These are phyloP conservation scores for Podila verticillata DNA, from an alignment of 192 early-diverging fungal species.

Conservation along the genomic window DNA sequence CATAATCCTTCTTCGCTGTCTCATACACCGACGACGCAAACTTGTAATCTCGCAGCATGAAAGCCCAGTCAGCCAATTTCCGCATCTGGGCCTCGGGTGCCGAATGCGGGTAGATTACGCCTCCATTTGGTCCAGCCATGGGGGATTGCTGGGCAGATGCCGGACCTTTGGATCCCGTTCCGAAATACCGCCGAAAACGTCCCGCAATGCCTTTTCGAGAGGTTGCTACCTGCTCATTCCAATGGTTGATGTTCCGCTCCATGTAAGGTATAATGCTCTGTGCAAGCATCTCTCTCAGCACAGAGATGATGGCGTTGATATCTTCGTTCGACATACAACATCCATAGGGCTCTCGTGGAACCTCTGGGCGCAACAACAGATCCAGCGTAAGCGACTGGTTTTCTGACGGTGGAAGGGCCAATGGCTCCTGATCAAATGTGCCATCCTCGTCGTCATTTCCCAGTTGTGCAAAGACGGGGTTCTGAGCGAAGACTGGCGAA, in stretches of 20 bases:
- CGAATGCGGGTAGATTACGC: constrained; percentile 67
- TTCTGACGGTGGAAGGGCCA: constrained; percentile 15
- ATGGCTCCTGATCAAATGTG: constrained; percentile 43
- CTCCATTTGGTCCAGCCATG: constrained; percentile 41
- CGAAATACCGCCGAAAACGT: constrained; percentile 89
- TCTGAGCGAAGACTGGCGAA: constrained; percentile 43
- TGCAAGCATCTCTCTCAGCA: constrained; percentile 68
- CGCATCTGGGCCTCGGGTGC: constrained; percentile 94
- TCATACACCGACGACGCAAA: constrained; percentile 94
- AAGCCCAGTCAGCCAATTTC: constrained; percentile 93
- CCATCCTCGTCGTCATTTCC: constrained; percentile 43
- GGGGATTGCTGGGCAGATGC: constrained; percentile 53
- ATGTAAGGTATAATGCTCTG: constrained; percentile 88
- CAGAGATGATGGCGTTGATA: constrained; percentile 58
- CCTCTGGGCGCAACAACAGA: constrained; percentile 32
- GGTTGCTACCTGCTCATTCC: constrained; percentile 93
- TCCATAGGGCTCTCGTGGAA: constrained; percentile 56
- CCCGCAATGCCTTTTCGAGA: constrained; percentile 90
- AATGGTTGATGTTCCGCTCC: constrained; percentile 86
- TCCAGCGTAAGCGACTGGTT: constrained; percentile 19
- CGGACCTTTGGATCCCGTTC: constrained; percentile 57
- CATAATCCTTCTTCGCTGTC: constrained; percentile 86
- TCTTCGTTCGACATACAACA: constrained; percentile 64
- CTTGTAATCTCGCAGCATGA: constrained; percentile 95
- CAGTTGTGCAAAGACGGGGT: constrained; percentile 37